Evolutionary conservation across 2,329 filamentous ascomycete genomes (phyloP).

Genomic region (Parastagonospora nodorum): DNA sequence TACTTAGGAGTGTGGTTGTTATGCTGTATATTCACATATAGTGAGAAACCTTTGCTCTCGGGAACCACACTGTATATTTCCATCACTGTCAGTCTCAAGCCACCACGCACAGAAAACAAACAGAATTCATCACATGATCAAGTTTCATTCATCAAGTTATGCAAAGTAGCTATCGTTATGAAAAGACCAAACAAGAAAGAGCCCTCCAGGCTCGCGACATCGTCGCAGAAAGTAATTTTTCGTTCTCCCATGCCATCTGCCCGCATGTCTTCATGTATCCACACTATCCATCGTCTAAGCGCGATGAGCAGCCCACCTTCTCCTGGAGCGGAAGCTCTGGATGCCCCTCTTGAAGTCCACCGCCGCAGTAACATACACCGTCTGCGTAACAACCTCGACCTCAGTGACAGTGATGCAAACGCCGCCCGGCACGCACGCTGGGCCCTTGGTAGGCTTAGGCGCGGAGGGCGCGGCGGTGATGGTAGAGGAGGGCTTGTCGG

Average conservation of each 20-base stretch:
- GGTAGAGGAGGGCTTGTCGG: conserved; percentile 9
- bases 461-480: conserved; percentile 20
- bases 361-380: conserved; percentile 32
- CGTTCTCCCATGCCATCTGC: not conserved
- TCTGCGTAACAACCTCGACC: conserved; percentile 31
- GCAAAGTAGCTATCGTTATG: not conserved
- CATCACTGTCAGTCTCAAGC: no score
- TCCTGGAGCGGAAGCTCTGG: not conserved
- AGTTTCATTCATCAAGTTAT: no score
- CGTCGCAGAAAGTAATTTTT: conserved; percentile 16
- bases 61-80: no score
- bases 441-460: conserved; percentile 23
- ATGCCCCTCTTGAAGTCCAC: conserved; percentile 11
- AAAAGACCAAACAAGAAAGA: conserved; percentile 10
- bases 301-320: conserved; percentile 12
- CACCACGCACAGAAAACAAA: no score
- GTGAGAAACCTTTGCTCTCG: no score
- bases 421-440: conserved; percentile 22
- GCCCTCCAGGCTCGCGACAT: conserved; percentile 14
- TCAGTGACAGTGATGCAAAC: conserved; percentile 31
- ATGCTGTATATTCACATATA: no score
- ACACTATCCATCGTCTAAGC: conserved; percentile 1
- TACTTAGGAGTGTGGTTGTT: no score
- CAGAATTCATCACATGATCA: no score
- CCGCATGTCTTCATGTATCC: not conserved